phyloP scores from a whole-genome alignment of 2,329 filamentous ascomycete genomes.

The Colletotrichum graminicola region DNA sequence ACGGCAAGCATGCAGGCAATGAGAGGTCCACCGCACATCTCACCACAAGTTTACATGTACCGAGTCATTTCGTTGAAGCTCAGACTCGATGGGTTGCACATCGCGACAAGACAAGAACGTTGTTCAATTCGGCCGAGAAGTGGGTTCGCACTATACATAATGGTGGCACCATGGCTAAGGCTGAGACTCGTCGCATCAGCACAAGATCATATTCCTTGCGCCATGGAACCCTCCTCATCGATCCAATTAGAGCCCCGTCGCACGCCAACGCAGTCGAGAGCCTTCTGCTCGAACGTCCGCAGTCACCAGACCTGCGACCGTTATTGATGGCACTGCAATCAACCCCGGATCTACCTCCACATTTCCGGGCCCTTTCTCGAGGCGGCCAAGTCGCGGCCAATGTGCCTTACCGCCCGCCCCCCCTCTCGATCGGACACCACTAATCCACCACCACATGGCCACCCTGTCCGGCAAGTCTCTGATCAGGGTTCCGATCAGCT shows the following conservation, averaged over 20 bases:
- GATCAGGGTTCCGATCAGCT: slow-evolving; percentile 28
- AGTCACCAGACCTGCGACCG: slow-evolving; percentile 23
- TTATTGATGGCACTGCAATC: slow-evolving; percentile 32
- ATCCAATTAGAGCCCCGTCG: slow-evolving; percentile 26
- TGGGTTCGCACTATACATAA: background rate
- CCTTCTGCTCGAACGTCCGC: background rate
- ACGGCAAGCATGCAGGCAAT: background rate
- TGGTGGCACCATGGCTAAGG: slow-evolving; percentile 14
- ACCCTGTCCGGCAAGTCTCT: slow-evolving; percentile 32
- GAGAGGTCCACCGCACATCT: background rate
- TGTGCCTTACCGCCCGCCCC: slow-evolving; percentile 39
- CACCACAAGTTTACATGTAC: slow-evolving; percentile 11
- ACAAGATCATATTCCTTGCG: background rate
- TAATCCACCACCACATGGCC: slow-evolving; percentile 40
- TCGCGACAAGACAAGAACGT: background rate
- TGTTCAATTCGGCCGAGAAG: background rate
- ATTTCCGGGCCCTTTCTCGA: slow-evolving; percentile 37
- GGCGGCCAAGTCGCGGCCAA: slow-evolving; percentile 39
- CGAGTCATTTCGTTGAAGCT: background rate
- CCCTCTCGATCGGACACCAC: slow-evolving; percentile 32
- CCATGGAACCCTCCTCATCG: background rate
- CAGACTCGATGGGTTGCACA: background rate
- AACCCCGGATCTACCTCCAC: slow-evolving; percentile 35
- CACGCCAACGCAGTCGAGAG: slow-evolving; percentile 18
- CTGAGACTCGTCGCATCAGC: slow-evolving; percentile 19